Percentiles rank a stretch among this genome's conserved stretches.
Evolutionary conservation across 176 grass and related monocot genomes (phyloP).

Genomic region (Saccharum officinarum): DNA sequence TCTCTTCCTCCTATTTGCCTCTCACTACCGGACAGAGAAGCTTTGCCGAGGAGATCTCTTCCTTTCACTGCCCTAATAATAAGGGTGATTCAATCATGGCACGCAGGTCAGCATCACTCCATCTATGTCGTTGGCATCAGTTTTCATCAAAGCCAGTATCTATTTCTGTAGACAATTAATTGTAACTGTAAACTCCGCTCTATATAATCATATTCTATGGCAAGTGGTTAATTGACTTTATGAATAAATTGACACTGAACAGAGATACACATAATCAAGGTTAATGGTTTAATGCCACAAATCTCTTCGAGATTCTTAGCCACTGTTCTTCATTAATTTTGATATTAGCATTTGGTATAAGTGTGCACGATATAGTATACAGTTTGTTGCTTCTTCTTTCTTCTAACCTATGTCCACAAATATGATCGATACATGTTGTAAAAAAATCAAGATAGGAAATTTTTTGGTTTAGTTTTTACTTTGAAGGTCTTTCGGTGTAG

Average conservation of each 20-base stretch:
- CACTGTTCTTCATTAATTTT: neutral
- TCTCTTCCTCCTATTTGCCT: constrained; percentile 52
- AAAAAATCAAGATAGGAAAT: neutral
- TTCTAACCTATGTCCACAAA: neutral
- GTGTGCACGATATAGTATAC: neutral
- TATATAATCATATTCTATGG: neutral
- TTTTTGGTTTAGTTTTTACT: neutral
- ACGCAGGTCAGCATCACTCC: constrained; percentile 17
- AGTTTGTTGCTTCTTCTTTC: neutral
- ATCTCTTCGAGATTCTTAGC: neutral
- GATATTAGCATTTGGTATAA: neutral
- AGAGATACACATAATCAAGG: neutral
- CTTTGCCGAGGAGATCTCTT: no score
- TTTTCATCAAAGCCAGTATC: neutral
- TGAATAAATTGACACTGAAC: neutral
- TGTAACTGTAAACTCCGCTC: neutral
- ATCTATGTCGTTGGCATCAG: neutral
- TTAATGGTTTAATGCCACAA: neutral
- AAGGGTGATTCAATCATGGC: neutral
- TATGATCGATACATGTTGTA: neutral
- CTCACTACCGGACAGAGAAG: no score
- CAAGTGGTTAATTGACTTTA: neutral
- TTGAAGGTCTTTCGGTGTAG: neutral
- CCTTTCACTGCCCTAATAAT: neutral
- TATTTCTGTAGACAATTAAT: neutral